Evolutionary conservation across 768 basidiomycete genomes (phyloP).

Genomic region (Lactarius psammicola): DNA sequence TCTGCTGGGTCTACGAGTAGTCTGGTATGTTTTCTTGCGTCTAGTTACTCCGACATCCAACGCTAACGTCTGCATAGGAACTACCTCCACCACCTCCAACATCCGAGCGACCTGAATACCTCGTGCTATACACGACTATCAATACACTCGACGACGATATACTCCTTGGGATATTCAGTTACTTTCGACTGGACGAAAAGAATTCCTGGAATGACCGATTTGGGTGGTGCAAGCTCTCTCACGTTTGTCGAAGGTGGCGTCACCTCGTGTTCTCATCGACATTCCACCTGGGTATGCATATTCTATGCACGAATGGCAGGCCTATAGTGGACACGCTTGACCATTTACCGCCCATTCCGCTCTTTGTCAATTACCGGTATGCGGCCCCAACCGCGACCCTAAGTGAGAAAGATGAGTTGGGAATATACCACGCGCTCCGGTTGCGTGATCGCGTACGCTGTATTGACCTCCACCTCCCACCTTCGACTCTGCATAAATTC

Average conservation of each 20-base stretch:
- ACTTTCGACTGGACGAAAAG: background rate
- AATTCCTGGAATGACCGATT: background rate
- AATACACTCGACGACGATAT: background rate
- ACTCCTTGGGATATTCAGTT: background rate
- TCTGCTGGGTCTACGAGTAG: background rate
- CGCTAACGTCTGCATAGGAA: background rate
- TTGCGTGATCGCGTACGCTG: background rate
- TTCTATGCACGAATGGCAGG: background rate
- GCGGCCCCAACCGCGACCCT: background rate
- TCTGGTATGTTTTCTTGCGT: background rate
- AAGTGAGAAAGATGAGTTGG: background rate
- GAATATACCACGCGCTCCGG: background rate
- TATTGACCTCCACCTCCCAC: background rate
- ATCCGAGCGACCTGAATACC: background rate
- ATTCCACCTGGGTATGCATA: background rate
- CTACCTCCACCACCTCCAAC: background rate
- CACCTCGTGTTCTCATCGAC: background rate
- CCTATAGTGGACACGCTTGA: background rate
- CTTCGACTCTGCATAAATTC: background rate
- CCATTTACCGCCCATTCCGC: background rate
- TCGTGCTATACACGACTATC: background rate
- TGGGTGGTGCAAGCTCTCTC: constrained; percentile 14
- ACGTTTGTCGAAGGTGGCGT: constrained; percentile 16
- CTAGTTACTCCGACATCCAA: background rate
- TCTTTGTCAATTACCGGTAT: background rate